phyloP scores from a whole-genome alignment of 2,329 filamentous ascomycete species.

The Coleophoma eucalyptorum region DNA sequence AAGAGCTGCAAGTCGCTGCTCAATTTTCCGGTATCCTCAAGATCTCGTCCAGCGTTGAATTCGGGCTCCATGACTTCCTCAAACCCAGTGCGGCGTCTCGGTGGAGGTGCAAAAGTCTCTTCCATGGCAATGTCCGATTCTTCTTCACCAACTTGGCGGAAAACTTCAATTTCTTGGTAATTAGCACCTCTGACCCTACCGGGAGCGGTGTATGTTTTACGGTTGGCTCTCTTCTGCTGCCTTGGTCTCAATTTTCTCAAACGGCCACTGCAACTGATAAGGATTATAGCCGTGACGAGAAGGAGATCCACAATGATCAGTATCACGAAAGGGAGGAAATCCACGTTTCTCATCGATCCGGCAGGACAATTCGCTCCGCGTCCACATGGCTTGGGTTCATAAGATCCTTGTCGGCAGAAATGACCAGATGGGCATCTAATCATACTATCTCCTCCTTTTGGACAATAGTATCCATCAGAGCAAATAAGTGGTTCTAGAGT shows the following conservation, averaged over 20 bases:
- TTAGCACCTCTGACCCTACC: constrained; percentile 25
- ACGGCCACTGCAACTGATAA: constrained; percentile 26
- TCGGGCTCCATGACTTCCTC: neutral
- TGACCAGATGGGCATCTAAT: constrained; percentile 39
- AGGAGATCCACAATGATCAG: constrained; percentile 39
- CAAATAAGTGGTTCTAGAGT: constrained; percentile 48
- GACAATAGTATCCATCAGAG: constrained; percentile 24
- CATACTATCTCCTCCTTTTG: constrained; percentile 32
- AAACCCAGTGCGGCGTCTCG: neutral
- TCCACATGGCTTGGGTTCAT: constrained; percentile 42
- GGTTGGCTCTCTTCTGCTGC: constrained; percentile 17
- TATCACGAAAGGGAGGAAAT: constrained; percentile 38
- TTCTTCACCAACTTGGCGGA: constrained; percentile 16
- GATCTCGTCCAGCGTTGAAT: neutral
- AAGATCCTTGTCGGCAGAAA: constrained; percentile 48
- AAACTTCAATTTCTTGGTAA: constrained; percentile 16
- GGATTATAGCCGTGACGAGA: constrained; percentile 32
- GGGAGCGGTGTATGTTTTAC: constrained; percentile 9
- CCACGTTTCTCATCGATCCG: constrained; percentile 36
- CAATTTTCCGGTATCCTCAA: neutral
- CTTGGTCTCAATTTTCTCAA: constrained; percentile 22
- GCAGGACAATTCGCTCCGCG: constrained; percentile 41
- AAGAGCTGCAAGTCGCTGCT: constrained; percentile 41
- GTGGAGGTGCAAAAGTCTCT: neutral
- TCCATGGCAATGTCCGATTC: constrained; percentile 16